phyloP scores from a whole-genome alignment of 768 basidiomycete species.

The Grammothele lineata region DNA sequence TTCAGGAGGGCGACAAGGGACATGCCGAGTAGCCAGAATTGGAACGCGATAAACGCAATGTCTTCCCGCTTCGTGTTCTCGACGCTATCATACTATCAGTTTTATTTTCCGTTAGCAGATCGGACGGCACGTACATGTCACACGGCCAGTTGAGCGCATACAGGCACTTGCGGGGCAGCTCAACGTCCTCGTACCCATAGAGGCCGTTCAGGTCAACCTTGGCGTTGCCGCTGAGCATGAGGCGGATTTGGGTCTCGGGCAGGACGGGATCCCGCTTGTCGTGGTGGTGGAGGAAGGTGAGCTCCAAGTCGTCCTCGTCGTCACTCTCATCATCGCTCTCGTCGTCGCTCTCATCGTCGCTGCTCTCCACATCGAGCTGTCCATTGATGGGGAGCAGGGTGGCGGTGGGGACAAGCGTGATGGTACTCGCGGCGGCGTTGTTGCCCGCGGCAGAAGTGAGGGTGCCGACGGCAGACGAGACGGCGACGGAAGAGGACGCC shows the following conservation, averaged over 20 bases:
- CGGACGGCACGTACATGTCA: slow-evolving; percentile 45
- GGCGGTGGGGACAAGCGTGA: slow-evolving; percentile 10
- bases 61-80: slow-evolving; percentile 75
- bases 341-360: slow-evolving; percentile 7
- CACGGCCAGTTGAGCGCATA: slow-evolving; percentile 67
- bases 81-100: slow-evolving; percentile 38
- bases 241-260: neutral
- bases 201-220: slow-evolving; percentile 32
- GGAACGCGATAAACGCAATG: slow-evolving; percentile 71
- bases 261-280: neutral
- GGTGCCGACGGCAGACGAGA: neutral
- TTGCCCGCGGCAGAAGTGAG: neutral
- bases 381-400: too few species aligned
- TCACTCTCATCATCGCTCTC: slow-evolving; percentile 11
- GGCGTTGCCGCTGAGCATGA: slow-evolving; percentile 6
- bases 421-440: slow-evolving; percentile 12
- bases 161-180: slow-evolving; percentile 48
- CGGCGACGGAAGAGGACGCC: neutral
- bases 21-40: slow-evolving; percentile 79
- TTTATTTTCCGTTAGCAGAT: neutral
- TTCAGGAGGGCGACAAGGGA: slow-evolving; percentile 66
- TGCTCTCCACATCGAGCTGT: neutral
- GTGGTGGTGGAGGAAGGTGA: too few species aligned
- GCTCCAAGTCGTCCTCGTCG: slow-evolving; percentile 13
- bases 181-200: slow-evolving; percentile 28